These are phyloP conservation scores for Quercus robur DNA, from an alignment of 306 rosid species.

Conservation along the genomic window DNA sequence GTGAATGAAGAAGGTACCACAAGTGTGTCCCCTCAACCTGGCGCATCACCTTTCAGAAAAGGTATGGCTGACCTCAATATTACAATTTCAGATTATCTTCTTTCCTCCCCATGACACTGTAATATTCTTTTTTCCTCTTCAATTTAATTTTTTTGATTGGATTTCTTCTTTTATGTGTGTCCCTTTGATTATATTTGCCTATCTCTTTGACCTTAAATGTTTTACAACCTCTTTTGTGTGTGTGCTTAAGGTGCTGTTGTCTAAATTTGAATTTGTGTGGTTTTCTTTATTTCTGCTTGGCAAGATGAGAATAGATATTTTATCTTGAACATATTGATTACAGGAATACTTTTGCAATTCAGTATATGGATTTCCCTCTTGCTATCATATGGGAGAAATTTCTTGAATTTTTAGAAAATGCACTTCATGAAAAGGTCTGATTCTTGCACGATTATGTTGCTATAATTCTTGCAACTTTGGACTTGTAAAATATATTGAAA, in stretches of 20 bases:
- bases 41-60: slow-evolving; percentile 44
- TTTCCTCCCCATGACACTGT: neutral
- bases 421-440: slow-evolving; percentile 70
- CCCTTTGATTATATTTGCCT: neutral
- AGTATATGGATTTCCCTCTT: slow-evolving; percentile 55
- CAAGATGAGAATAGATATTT: slow-evolving; percentile 66
- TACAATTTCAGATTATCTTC: neutral
- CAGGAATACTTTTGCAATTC: slow-evolving; percentile 67
- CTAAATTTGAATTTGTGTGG: slow-evolving; percentile 5
- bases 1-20: slow-evolving; percentile 56
- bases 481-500: no score
- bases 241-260: neutral
- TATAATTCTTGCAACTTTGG: neutral
- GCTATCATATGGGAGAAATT: slow-evolving; percentile 49
- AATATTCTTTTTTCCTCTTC: neutral
- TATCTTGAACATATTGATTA: slow-evolving; percentile 49
- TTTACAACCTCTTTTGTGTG: neutral
- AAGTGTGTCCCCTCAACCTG: slow-evolving; percentile 58
- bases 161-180: slow-evolving; percentile 7
- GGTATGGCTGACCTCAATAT: slow-evolving; percentile 33
- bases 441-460: slow-evolving; percentile 11
- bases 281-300: slow-evolving; percentile 17
- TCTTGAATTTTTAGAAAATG: slow-evolving; percentile 67
- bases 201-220: neutral
- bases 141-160: slow-evolving; percentile 3